Conservation (phyloP, 805 yeast genomes). For the Lipomyces oligophaga region DNA sequence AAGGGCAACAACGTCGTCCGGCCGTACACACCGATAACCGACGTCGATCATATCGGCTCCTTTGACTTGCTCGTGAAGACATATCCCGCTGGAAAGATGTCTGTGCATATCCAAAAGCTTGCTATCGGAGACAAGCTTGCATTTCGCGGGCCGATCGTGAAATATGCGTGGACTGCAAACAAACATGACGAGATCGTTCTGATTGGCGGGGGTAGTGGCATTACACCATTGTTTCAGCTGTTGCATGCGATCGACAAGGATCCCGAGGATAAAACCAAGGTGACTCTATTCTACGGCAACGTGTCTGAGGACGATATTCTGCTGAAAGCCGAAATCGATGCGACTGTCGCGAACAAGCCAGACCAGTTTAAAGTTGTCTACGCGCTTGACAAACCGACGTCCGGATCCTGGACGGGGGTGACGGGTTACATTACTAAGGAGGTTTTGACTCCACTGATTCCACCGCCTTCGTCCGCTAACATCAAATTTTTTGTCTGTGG, state of each 20-base stretch:
- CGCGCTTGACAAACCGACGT: slow-evolving; percentile 61
- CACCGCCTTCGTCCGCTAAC: slow-evolving; percentile 61
- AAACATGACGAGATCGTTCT: slow-evolving; percentile 73
- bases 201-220: slow-evolving; percentile 96
- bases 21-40: slow-evolving; percentile 78
- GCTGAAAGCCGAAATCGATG: slow-evolving; percentile 73
- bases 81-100: slow-evolving; percentile 81
- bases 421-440: slow-evolving; percentile 79
- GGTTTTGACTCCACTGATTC: slow-evolving; percentile 55
- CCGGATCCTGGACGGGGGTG: slow-evolving; percentile 50
- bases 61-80: slow-evolving; percentile 79
- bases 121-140: slow-evolving; percentile 77
- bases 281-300: slow-evolving; percentile 76
- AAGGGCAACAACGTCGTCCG: slow-evolving; percentile 82
- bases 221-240: slow-evolving; percentile 86
- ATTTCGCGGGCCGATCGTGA: slow-evolving; percentile 89
- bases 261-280: slow-evolving; percentile 86
- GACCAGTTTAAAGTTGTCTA: slow-evolving; percentile 74
- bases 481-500: slow-evolving; percentile 87
- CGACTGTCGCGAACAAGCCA: slow-evolving; percentile 57
- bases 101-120: slow-evolving; percentile 65
- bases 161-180: slow-evolving; percentile 89
- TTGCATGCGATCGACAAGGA: slow-evolving; percentile 69
- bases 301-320: slow-evolving; percentile 75
- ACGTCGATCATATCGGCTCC: slow-evolving; percentile 62